Conservation (phyloP, 768 basidiomycete species). For the Hygrocybe coccinea region DNA sequence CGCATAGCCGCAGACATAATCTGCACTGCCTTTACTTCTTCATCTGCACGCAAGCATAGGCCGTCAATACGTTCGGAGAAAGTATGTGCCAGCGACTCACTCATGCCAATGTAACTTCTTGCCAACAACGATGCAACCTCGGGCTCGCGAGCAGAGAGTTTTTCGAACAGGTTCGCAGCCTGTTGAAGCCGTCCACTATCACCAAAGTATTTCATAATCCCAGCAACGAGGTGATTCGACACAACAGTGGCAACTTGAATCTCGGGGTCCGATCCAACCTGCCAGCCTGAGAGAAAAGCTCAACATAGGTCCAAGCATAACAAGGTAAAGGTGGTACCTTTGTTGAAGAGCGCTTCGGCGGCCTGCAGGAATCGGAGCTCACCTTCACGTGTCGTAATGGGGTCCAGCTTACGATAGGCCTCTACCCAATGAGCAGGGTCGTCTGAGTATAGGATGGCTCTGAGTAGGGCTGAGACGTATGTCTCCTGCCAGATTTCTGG, state of each 20-base stretch:
- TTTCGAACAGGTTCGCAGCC: conserved; percentile 92
- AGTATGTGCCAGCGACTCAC: conserved; percentile 45
- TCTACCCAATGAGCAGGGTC: conserved; percentile 89
- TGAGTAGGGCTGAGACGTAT: conserved; percentile 86
- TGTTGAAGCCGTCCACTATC: conserved; percentile 83
- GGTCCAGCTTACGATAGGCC: conserved; percentile 92
- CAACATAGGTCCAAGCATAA: neutral
- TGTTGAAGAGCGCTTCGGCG: conserved; percentile 81
- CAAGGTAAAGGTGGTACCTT: conserved; percentile 46
- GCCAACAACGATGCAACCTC: conserved; percentile 87
- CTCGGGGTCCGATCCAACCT: conserved; percentile 96
- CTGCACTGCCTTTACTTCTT: conserved; percentile 97
- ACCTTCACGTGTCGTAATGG: conserved; percentile 82
- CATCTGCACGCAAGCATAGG: conserved; percentile 51
- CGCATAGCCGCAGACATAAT: conserved; percentile 83
- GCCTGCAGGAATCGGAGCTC: conserved; percentile 89
- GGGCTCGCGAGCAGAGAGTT: conserved; percentile 76
- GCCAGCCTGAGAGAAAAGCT: conserved; percentile 70
- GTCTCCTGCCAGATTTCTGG: conserved; percentile 96
- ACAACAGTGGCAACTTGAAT: conserved; percentile 97
- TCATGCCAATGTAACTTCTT: conserved; percentile 93
- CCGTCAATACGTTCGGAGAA: neutral
- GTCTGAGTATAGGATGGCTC: conserved; percentile 93
- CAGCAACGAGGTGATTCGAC: conserved; percentile 93
- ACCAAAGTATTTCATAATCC: conserved; percentile 94